Base-by-base conservation (phyloP, 2,329 filamentous ascomycete species). In the Colletotrichum camelliae region DNA sequence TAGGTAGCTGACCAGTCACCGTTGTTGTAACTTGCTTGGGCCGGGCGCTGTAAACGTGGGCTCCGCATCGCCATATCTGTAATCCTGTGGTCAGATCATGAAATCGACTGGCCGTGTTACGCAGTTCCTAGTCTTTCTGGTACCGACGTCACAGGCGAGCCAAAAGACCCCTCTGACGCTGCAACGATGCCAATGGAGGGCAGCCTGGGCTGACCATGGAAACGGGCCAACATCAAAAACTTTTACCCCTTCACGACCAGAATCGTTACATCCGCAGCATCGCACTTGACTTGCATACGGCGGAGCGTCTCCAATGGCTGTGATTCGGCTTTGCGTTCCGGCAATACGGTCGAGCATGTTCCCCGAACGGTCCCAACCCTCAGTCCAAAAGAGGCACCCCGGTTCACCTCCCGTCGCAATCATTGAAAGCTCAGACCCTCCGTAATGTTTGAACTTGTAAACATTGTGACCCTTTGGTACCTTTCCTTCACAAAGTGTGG, bases 61-160 rank as follows among this genome's bases (percentile, higher is more conserved):
- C 18, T 67, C 35, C 57, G 52, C 16, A 12, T 33, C 33, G 18
- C 18, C 43, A n/a, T 39, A 21, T 60, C 64, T 64, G 65, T 61
- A 60, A 66, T 74, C 66, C 57, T 57, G 61, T 55, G 48, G 67
- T 70, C 67, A 66, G 72, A 71, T 70, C 48, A 71, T 64, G 43
- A 62, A 16, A 33, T 57, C 13, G 35, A 29, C 52, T 24, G 29
- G 37, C 13, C 39, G 16, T 64, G 27, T 57, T 39, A 27, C 35
- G 58, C 43, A 48, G n/a, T n/a, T 58, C 33, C 7, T 35, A 29
- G 24, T n/a, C 67, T 62, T n/a, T 27, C 68, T 57, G 64, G 43
- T 64, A 68, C 64, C 64, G 73, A 73, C 70, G 73, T 72, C 64
- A 75, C 69, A 68, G 39, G 57, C 27, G 35, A 43, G 29, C 35